Conservation (phyloP, 2,329 filamentous ascomycete species). For the Penicillium concentricum region DNA sequence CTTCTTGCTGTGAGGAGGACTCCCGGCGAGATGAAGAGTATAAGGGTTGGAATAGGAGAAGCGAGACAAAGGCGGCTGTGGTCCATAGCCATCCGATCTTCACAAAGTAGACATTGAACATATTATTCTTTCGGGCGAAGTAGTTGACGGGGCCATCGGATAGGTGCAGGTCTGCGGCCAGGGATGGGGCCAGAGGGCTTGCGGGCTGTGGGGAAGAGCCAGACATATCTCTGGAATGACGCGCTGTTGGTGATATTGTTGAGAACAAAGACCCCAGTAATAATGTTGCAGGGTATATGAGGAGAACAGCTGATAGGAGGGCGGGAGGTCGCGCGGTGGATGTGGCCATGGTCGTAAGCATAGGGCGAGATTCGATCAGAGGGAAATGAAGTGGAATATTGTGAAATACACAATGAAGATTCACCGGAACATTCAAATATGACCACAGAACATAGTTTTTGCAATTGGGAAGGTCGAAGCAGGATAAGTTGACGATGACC, state of each 20-base stretch:
- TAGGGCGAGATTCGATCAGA: background rate
- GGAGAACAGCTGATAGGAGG: conserved; percentile 62
- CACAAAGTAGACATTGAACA: conserved; percentile 91
- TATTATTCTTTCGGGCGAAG: conserved; percentile 89
- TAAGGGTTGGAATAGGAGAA: conserved; percentile 67
- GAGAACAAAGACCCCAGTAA: conserved; percentile 80
- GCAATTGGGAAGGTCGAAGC: conserved; percentile 7
- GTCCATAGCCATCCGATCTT: conserved; percentile 96
- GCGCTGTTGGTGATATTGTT: conserved; percentile 69
- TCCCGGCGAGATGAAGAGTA: conserved; percentile 45
- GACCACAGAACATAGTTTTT: background rate
- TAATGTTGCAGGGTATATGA: conserved; percentile 74
- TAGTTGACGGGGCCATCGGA: conserved; percentile 55
- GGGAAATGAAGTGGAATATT: background rate
- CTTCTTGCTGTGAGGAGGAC: conserved; percentile 19
- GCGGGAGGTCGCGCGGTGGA: conserved; percentile 13
- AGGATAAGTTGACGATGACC: conserved; percentile 2
- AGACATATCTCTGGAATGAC: conserved; percentile 32
- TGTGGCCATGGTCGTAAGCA: conserved; percentile 18
- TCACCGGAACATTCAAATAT: background rate
- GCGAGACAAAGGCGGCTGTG: conserved; percentile 68
- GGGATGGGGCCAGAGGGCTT: conserved; percentile 40
- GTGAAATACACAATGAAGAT: background rate
- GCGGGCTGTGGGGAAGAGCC: conserved; percentile 54
- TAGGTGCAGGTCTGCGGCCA: conserved; percentile 31